Percentiles rank a stretch among this genome's conserved stretches.
phyloP scores from a whole-genome alignment of 106 monocot genomes.

The Triglochin maritima region DNA sequence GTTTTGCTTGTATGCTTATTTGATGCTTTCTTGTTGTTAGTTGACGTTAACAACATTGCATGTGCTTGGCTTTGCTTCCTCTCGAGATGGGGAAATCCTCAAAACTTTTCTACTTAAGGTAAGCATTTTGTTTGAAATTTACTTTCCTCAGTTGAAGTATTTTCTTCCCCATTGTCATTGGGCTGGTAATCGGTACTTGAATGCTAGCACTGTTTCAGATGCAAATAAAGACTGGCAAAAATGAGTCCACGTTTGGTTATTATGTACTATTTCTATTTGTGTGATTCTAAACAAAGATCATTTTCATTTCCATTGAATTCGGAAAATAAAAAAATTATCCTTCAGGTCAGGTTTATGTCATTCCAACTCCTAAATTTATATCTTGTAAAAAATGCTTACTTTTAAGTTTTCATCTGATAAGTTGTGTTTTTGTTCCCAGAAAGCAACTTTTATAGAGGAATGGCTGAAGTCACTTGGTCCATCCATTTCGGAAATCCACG shows the following conservation, averaged over 20 bases:
- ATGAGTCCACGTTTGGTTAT: too few species aligned
- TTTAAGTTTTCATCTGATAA: not conserved
- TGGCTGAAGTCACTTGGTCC: slow-evolving; percentile 46
- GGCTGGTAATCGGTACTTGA: too few species aligned
- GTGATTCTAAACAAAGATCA: too few species aligned
- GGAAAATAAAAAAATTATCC: too few species aligned
- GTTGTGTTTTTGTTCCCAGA: slow-evolving; percentile 32
- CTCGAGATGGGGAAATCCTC: slow-evolving; percentile 48
- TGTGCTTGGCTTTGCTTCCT: slow-evolving; percentile 63
- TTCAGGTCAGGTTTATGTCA: too few species aligned
- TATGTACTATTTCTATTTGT: too few species aligned
- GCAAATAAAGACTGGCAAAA: too few species aligned
- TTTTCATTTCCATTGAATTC: too few species aligned
- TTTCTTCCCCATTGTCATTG: not conserved
- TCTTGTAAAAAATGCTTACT: too few species aligned
- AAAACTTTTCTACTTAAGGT: slow-evolving; percentile 84
- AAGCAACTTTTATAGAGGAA: slow-evolving; percentile 68
- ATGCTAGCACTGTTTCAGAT: too few species aligned
- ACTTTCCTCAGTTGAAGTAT: not conserved
- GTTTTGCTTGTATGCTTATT: not conserved
- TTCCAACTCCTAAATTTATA: too few species aligned
- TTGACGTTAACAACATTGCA: slow-evolving; percentile 60
- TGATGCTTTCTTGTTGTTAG: slow-evolving; percentile 22
- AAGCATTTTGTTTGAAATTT: slow-evolving; percentile 6
- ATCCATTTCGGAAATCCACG: slow-evolving; percentile 12